These are phyloP conservation scores for Leccinellum luteum DNA, from an alignment of 768 basidiomycete genomes.

Conservation along the genomic window DNA sequence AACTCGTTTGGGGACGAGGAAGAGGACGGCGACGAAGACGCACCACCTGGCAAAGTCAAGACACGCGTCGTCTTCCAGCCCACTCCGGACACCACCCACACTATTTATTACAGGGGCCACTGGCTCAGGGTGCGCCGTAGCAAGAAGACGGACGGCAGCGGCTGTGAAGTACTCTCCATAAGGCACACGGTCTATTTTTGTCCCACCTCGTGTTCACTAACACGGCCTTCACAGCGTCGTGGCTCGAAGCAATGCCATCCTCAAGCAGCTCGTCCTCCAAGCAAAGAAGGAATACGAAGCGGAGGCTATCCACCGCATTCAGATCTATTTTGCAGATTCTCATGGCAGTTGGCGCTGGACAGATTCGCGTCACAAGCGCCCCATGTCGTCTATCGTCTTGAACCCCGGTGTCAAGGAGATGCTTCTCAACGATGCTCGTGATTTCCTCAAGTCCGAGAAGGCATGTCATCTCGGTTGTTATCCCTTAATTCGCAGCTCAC, in stretches of 20 bases:
- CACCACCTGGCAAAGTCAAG: constrained; percentile 58
- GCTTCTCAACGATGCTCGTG: constrained; percentile 76
- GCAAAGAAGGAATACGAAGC: constrained; percentile 90
- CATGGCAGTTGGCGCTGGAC: constrained; percentile 89
- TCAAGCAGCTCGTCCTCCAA: constrained; percentile 86
- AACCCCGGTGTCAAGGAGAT: constrained; percentile 90
- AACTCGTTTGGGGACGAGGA: constrained; percentile 55
- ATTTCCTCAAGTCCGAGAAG: constrained; percentile 84
- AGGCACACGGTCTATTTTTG: constrained; percentile 43
- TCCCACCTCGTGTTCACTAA: constrained; percentile 11
- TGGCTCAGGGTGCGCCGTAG: constrained; percentile 76
- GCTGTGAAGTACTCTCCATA: constrained; percentile 74
- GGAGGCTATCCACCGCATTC: constrained; percentile 81
- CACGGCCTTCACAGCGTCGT: constrained; percentile 56
- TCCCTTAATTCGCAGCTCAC: not conserved
- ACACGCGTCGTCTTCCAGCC: constrained; percentile 88
- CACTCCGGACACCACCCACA: constrained; percentile 84
- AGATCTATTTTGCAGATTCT: constrained; percentile 87
- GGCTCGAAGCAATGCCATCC: constrained; percentile 76
- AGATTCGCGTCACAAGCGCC: constrained; percentile 83
- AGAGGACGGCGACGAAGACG: constrained; percentile 45
- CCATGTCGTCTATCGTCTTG: constrained; percentile 84
- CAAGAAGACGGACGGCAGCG: constrained; percentile 65
- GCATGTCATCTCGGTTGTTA: constrained; percentile 32
- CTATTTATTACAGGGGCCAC: constrained; percentile 82